Base-by-base conservation (phyloP, 78 protist species). In the Dictyostelium intermedium region DNA sequence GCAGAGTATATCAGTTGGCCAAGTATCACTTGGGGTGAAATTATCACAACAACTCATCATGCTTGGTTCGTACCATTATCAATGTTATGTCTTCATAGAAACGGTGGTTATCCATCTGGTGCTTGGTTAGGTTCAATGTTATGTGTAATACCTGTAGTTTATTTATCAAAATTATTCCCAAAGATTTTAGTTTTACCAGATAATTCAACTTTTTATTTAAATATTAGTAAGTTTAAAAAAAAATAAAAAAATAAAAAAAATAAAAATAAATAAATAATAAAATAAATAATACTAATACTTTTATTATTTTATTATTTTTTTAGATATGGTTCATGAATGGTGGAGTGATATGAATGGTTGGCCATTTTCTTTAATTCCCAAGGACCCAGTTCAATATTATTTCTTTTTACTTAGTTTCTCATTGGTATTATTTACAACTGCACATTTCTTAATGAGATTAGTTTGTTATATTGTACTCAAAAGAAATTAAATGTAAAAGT, bases 21-120 rank as follows among this genome's bases (percentile, higher is more conserved):
- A 69, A 50, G 45, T 37, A 89, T 89, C 16, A 89, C 87, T 27
- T 89, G 94, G 94, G 94, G 94, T 70, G 94, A 89, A 34, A 89
- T 89, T 43, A 39, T 89, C 5, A 89, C 94, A 4, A 80, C 84
- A 7, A 89, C 94, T 69, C 94, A 89, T 70, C 94, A 89, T 47
- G 94, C 87, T 34, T 89, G 94, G 94, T 89, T 63, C 27, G 39
- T 78, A 30, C 94, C 94, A 78, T 27, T 89, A 11, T 7, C 61
- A 11, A 89, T 89, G 32, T 45, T 66, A 18, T 50, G 61, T 43
- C 41, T 89, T 3, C 94, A 89, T 50, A 79, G 84, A 69, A 89
- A 89, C 34, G 94, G 94, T 50, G 94, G 82, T 35, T 89, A 89
- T 69, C 85, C 47, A 5, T 27, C 23, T 18, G 73, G 50, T 32